Percentiles rank a stretch among this genome's conserved stretches.
Evolutionary conservation across 352 stramenopile species (phyloP).

Genomic region (Achlya hypogyna): DNA sequence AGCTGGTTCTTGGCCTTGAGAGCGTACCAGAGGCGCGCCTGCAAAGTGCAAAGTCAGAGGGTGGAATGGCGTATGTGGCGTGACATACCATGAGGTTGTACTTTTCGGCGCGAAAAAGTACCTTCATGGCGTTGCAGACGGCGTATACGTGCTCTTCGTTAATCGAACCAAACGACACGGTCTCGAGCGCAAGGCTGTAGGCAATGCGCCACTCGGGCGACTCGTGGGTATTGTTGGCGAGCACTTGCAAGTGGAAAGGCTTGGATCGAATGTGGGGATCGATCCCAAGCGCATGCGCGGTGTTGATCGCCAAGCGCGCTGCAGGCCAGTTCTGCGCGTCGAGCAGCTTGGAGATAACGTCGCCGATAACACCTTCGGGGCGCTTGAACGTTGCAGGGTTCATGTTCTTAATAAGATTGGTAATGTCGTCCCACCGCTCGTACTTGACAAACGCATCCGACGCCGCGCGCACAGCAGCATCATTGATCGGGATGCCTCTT

Average conservation of each 20-base stretch:
- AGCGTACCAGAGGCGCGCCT: slow-evolving; percentile 18
- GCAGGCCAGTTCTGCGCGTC: slow-evolving; percentile 41
- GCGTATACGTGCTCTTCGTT: slow-evolving; percentile 54
- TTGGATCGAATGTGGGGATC: slow-evolving; percentile 59
- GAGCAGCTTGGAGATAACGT: slow-evolving; percentile 73
- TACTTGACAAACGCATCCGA: slow-evolving; percentile 66
- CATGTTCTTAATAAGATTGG: slow-evolving; percentile 36
- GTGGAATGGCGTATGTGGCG: background rate
- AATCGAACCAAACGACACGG: slow-evolving; percentile 57
- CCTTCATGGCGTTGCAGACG: slow-evolving; percentile 55
- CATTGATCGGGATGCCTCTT: slow-evolving; percentile 46
- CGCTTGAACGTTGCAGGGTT: slow-evolving; percentile 43
- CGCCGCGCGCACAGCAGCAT: slow-evolving; percentile 63
- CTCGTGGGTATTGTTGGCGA: slow-evolving; percentile 26
- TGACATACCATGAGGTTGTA: slow-evolving; percentile 11
- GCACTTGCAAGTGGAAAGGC: slow-evolving; percentile 34
- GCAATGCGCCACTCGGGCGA: slow-evolving; percentile 62
- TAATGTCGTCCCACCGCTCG: slow-evolving; percentile 45
- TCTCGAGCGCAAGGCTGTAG: slow-evolving; percentile 60
- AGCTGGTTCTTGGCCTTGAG: slow-evolving; percentile 15
- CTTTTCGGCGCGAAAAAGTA: slow-evolving; percentile 37
- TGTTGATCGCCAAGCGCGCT: slow-evolving; percentile 48
- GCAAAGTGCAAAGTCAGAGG: background rate
- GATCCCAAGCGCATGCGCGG: slow-evolving; percentile 37
- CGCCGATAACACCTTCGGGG: slow-evolving; percentile 49